Evolutionary conservation across 2,329 filamentous ascomycete genomes (phyloP).

Genomic region (Nemania serpens): DNA sequence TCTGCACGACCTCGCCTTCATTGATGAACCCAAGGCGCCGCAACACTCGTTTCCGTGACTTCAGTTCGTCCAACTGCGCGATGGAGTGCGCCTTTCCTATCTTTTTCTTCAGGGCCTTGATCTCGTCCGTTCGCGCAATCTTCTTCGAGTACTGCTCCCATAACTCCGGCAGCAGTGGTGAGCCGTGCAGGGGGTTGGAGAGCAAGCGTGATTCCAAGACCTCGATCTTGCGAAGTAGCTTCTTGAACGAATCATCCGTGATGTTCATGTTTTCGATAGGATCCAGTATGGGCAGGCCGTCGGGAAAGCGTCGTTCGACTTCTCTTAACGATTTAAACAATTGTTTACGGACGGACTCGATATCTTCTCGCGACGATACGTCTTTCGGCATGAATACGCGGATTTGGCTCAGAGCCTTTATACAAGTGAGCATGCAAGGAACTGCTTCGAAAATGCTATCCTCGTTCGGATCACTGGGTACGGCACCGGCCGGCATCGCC

Average conservation of each 20-base stretch:
- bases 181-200: conserved; percentile 89
- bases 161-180: conserved; percentile 78
- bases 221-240: conserved; percentile 92
- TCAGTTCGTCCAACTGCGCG: conserved; percentile 92
- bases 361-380: conserved; percentile 67
- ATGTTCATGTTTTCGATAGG: conserved; percentile 97
- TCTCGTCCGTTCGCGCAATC: conserved; percentile 73
- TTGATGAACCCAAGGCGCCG: conserved; percentile 95
- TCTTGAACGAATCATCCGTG: conserved; percentile 89
- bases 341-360: conserved; percentile 68
- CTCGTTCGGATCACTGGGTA: conserved; percentile 65
- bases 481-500: conserved; percentile 67
- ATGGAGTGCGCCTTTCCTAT: conserved; percentile 85
- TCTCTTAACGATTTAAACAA: conserved; percentile 73
- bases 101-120: conserved; percentile 86
- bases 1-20: conserved; percentile 90
- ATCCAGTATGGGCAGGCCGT: conserved; percentile 86
- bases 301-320: conserved; percentile 85
- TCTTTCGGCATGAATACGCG: conserved; percentile 83
- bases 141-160: conserved; percentile 89
- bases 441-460: conserved; percentile 78
- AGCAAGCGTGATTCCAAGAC: conserved; percentile 89
- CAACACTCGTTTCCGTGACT: conserved; percentile 92
- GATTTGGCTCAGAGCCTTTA: conserved; percentile 83
- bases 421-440: conserved; percentile 82